Percentiles rank a stretch among this genome's conserved stretches.
phyloP scores from a whole-genome alignment of 352 stramenopile species.

The Phytopythium sindhum region DNA sequence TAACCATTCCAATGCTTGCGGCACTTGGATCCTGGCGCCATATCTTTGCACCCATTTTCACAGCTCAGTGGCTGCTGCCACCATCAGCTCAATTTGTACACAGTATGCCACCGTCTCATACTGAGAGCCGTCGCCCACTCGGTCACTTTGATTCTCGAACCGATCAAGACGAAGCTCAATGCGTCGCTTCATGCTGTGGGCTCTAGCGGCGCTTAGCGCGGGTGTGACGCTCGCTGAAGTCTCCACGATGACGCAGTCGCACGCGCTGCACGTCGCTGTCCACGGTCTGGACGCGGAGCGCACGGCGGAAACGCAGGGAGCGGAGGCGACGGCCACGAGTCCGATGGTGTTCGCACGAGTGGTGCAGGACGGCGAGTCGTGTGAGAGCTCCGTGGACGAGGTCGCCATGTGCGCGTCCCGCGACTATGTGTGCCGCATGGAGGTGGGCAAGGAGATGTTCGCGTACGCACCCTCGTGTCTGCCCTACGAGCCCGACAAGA shows the following conservation, averaged over 20 bases:
- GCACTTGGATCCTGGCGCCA: no score
- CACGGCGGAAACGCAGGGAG: background rate
- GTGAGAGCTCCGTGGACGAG: conserved; percentile 17
- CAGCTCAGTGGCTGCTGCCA: background rate
- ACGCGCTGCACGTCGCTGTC: conserved; percentile 4
- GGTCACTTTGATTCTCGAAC: background rate
- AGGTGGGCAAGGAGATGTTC: conserved; percentile 33
- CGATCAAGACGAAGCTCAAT: background rate
- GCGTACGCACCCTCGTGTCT: conserved; percentile 31
- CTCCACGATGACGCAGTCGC: background rate
- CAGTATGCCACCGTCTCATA: background rate
- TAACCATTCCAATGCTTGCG: background rate
- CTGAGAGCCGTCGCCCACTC: background rate
- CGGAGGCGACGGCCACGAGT: background rate
- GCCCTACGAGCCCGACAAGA: conserved; percentile 27
- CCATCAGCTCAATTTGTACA: background rate
- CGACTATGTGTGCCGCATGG: conserved; percentile 48
- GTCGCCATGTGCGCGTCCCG: conserved; percentile 43
- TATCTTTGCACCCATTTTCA: background rate
- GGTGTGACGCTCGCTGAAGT: background rate
- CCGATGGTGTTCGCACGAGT: conserved; percentile 22
- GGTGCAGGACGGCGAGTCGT: conserved; percentile 25
- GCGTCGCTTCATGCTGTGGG: background rate
- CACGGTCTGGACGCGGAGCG: background rate
- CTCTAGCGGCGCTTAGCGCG: background rate